Evolutionary conservation across 2,329 filamentous ascomycete species (phyloP).

Genomic region (Amesomyces nigricolor): DNA sequence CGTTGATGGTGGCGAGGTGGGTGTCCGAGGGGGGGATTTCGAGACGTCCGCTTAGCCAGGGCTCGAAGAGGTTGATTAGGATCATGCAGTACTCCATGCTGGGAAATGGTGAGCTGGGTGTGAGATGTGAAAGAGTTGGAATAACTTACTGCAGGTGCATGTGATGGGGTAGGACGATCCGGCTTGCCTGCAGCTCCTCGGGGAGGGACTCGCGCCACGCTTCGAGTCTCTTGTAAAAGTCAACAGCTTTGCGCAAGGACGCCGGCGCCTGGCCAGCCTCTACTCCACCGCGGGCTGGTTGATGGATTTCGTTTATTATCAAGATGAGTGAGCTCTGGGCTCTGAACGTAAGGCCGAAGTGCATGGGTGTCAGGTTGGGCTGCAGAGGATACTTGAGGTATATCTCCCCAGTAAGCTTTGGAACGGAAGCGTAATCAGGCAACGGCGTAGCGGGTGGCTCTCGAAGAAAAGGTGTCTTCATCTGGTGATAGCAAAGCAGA

Average conservation of each 20-base stretch:
- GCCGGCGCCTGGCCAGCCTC: not conserved
- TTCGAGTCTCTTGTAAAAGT: not conserved
- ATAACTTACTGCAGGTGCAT: conserved; percentile 1
- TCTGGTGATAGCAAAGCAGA: not conserved
- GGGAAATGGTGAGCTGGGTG: not conserved
- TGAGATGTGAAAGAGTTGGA: not conserved
- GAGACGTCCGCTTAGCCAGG: not conserved
- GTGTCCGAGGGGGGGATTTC: no score
- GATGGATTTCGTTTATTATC: conserved; percentile 2
- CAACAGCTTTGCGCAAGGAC: not conserved
- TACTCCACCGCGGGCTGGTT: not conserved
- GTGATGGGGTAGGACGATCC: conserved; percentile 4
- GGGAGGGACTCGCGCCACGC: not conserved
- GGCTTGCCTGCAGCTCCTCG: not conserved
- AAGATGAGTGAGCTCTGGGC: not conserved
- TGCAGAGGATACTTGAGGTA: conserved; percentile 4
- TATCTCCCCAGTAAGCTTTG: conserved; percentile 3
- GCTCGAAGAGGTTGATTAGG: conserved; percentile 8
- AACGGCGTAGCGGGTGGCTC: not conserved
- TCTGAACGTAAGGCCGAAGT: not conserved
- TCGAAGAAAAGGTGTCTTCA: not conserved
- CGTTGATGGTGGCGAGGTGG: no score
- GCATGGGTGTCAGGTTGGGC: not conserved
- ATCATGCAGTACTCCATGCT: conserved; percentile 10
- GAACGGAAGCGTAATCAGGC: not conserved